Conservation (phyloP, 768 basidiomycete genomes). For the Boletus rubescentipes region DNA sequence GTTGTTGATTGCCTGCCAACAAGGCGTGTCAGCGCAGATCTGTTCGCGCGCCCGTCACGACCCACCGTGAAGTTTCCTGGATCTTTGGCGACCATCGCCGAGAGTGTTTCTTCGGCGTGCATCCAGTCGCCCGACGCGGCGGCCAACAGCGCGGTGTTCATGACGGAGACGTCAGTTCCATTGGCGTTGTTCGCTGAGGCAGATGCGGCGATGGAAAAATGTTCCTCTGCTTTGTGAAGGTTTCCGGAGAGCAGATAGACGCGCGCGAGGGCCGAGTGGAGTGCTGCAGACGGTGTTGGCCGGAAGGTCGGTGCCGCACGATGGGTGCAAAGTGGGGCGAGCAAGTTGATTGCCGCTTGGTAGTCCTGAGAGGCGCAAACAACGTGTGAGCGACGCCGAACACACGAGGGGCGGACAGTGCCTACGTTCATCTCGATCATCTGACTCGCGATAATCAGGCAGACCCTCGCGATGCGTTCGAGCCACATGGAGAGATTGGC, state of each 20-base stretch:
- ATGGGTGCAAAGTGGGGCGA: constrained; percentile 63
- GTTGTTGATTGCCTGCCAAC: constrained; percentile 67
- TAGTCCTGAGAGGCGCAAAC: constrained; percentile 51
- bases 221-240: constrained; percentile 53
- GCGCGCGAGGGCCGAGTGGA: constrained; percentile 70
- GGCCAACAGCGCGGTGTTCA: constrained; percentile 68
- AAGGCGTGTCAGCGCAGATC: neutral
- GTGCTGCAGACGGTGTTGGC: constrained; percentile 44
- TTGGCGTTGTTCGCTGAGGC: constrained; percentile 47
- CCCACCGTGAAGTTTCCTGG: constrained; percentile 58
- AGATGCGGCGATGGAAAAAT: constrained; percentile 44
- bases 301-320: constrained; percentile 14
- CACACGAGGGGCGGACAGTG: neutral
- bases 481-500: constrained; percentile 70
- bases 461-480: constrained; percentile 74
- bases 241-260: constrained; percentile 76
- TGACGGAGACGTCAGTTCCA: constrained; percentile 45
- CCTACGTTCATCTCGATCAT: constrained; percentile 81
- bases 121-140: constrained; percentile 72
- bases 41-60: neutral
- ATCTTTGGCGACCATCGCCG: constrained; percentile 47
- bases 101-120: constrained; percentile 46
- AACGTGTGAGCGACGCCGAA: neutral
- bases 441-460: constrained; percentile 77
- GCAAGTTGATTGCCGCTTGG: constrained; percentile 61